Base-by-base conservation (phyloP, 2,329 filamentous ascomycete species). In the Neonectria neomacrospora region DNA sequence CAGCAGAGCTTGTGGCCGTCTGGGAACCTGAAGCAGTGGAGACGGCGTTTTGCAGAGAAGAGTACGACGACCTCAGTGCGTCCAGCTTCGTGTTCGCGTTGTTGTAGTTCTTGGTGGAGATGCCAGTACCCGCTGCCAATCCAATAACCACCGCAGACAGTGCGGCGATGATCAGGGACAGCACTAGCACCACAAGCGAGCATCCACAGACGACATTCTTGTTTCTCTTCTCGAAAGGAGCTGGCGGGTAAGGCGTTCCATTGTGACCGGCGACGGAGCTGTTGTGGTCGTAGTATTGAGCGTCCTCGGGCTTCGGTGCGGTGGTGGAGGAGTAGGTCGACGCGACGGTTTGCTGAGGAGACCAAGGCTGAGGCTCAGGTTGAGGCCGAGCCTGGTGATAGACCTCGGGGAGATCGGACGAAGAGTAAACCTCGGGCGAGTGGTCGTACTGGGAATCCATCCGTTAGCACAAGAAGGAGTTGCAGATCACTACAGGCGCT, bases 41-140 rank as follows among this genome's bases (percentile, higher is more conserved):
- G 44, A 22, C 22, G 0, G 22, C 42, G 22, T 14, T 11, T 26
- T 16, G 8, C 14, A 28, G 23, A 3, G 44, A 48, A 3, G 52
- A 26, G 34, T 23, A 59, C 3, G 75, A 61, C 14, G 44, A 50
- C 1, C 51, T 51, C 22, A 67, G n/a, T 8, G 34, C 44, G 1
- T 53, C 73, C 16, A 81, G 64, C 55, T 75, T 75, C 26, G 70
- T 58, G 26, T 77, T 73, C 1, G 80, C 80, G 12, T 76, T 65
- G 54, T 74, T 80, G 6, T 80, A 80, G 50, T 79, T 76, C 63
- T 71, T 78, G 7, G 78, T 68, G 57, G 81, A 77, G 6, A 83
- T 71, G 6, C 81, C 82, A 1, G 80, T 81, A 3, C 80, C 80
- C 0, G 80, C 81, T 1, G 81, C 81, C 26, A 84, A 71, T 1